Base-by-base conservation (phyloP, 164 flowering plant species). In the Cinnamomum chago region DNA sequence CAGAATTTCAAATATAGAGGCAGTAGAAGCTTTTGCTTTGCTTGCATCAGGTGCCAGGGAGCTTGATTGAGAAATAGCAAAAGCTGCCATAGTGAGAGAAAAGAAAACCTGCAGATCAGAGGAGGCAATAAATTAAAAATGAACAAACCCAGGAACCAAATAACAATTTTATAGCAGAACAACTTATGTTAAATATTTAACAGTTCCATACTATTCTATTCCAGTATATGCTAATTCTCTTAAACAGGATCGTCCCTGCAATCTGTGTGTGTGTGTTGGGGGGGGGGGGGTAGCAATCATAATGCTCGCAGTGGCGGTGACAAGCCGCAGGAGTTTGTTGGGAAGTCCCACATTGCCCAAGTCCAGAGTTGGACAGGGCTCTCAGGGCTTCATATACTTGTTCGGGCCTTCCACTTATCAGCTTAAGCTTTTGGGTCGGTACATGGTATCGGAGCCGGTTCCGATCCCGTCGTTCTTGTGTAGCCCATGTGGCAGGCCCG, bases 1-100 rank as follows among this genome's bases (percentile, higher is more conserved):
- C 50, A 88, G 82, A 72, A 88, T 81, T 10, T 77, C 79, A 72
- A 86, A 85, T 67, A 86, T 67, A 0, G 88, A 86, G 60, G 85
- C 86, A 51, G 80, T 73, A 22, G 90, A 78, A 64, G 33, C 75
- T 72, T 82, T 83, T 15, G 85, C 87, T 71, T 84, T 88, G 10
- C 67, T 70, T 10, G 79, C 60, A 71, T 84, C 90, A 25, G 91
- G 84, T 55, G 82, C 78, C 13, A 85, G 18, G 33, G 73, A 50
- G 64, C 86, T 73, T 22, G 90, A 75, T 10, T 86, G 84, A 62
- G 89, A 82, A 65, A 88, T 62, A 60, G 81, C 87, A n/a, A 76
- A 0, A 1, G 87, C 83, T 25, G 86, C 66, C 86, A 85, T 72
- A 0, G 85, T 74, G n/a, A 88, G 83, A 25, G 85, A 84, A 78